These are phyloP conservation scores for Umbelopsis vinacea DNA, from an alignment of 192 early-diverging fungal genomes.

Conservation along the genomic window DNA sequence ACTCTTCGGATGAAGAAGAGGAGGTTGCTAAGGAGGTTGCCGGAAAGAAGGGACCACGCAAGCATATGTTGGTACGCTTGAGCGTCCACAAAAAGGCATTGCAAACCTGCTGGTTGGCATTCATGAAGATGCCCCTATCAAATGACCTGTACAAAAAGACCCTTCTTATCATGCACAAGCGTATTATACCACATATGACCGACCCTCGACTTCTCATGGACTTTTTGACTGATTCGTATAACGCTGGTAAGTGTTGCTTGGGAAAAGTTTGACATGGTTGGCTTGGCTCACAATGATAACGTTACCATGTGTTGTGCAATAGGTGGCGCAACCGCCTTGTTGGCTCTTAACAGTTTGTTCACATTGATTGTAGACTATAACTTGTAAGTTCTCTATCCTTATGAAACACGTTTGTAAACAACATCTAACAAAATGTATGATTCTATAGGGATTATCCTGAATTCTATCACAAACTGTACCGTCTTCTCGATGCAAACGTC, in stretches of 20 bases:
- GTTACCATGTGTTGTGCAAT: conserved; percentile 13
- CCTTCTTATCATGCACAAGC: conserved; percentile 82
- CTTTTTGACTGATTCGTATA: conserved; percentile 91
- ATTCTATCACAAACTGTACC: conserved; percentile 95
- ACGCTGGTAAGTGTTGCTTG: conserved; percentile 54
- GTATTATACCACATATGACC: conserved; percentile 86
- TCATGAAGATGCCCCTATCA: conserved; percentile 70
- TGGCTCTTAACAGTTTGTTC: conserved; percentile 95
- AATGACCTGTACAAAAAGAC: conserved; percentile 80
- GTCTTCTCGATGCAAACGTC: conserved; percentile 85
- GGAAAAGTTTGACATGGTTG: too few species aligned
- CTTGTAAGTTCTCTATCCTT: conserved; percentile 59
- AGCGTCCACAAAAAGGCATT: conserved; percentile 71
- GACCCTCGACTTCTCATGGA: conserved; percentile 86
- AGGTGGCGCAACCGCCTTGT: conserved; percentile 87
- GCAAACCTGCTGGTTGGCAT: conserved; percentile 77
- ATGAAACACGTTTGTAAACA: background rate
- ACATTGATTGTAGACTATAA: conserved; percentile 95
- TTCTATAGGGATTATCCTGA: conserved; percentile 90
- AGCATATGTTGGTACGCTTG: conserved; percentile 44
- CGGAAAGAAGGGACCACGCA: conserved; percentile 25
- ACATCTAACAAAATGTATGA: background rate
- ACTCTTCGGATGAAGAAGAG: conserved; percentile 37
- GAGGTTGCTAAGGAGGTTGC: conserved; percentile 37
- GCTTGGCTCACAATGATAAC: conserved; percentile 1